A percentile compares a stretch with the other conserved stretches of the same genome.
These are phyloP conservation scores for Phoma sp. DNA, from an alignment of 2,329 filamentous ascomycete species.

Conservation along the genomic window DNA sequence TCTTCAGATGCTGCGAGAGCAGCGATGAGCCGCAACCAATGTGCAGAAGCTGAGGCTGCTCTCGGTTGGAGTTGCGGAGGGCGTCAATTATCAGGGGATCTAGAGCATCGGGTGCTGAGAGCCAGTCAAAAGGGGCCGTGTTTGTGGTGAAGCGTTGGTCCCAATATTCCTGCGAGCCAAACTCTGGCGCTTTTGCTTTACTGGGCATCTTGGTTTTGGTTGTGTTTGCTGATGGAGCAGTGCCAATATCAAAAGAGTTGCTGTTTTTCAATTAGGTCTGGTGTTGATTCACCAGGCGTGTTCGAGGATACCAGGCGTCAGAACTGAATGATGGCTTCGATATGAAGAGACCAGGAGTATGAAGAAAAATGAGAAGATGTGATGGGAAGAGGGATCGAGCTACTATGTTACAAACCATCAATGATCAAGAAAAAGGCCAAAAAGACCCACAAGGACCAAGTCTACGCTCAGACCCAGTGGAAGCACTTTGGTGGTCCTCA, in stretches of 20 bases:
- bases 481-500: too few relatives aligned
- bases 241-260: neutral
- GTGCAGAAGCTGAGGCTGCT: conserved; percentile 40
- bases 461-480: too few relatives aligned
- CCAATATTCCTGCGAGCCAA: conserved; percentile 47
- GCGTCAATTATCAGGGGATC: conserved; percentile 37
- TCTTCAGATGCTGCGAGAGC: conserved; percentile 46
- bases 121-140: conserved; percentile 48
- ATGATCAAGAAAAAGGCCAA: too few relatives aligned
- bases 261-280: neutral
- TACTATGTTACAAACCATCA: too few relatives aligned
- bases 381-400: too few relatives aligned
- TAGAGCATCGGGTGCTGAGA: conserved; percentile 38
- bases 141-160: conserved; percentile 44
- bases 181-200: conserved; percentile 34
- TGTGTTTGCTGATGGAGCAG: neutral
- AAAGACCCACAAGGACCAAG: too few relatives aligned
- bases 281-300: too few relatives aligned
- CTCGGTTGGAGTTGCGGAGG: conserved; percentile 18
- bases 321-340: too few relatives aligned
- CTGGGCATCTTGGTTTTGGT: neutral
- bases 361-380: too few relatives aligned
- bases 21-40: conserved; percentile 49
- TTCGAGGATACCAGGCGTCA: too few relatives aligned
- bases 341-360: too few relatives aligned